Base-by-base conservation (phyloP, 1,139 yeast species). In the Candida frijolesensis region DNA sequence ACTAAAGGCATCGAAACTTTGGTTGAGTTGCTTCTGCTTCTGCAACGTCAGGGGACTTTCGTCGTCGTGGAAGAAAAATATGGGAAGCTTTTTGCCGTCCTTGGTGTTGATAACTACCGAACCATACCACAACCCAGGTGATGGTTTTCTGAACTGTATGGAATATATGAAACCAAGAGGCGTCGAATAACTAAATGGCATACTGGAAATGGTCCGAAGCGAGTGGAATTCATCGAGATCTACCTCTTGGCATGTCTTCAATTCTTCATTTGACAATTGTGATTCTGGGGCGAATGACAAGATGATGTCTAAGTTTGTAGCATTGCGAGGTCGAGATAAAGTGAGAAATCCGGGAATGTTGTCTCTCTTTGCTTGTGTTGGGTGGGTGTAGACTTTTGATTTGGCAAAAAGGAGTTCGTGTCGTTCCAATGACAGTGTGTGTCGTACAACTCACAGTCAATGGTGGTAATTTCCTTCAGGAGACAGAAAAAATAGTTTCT, bases 41-140 rank as follows among this genome's bases (percentile, higher is more conserved):
- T 78, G 68, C 50, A 79, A 71, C 0, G 96, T 89, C 42, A 95
- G 86, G 7, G 89, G 84, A 25, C 87, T 83, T 60, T 89, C 94
- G 52, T 89, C 86, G 63, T 95, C 99, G 66, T 94, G 98, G 72
- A 95, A 92, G 66, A 91, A 94, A 42, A 94, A 64, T 8, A 91
- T 86, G 0, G 98, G 97, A 14, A 85, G 63, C 53, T 83, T 81
- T 39, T 88, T 87, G 45, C 86, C 88, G 47, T 81, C 84, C 54
- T 82, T 80, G 4, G 89, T 79, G 66, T 90, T 87, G 44, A 92
- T 69, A 2, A 90, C 74, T 16, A 92, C 71, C 0, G 96, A 88
- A 0, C 99, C 99, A 70, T 82, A 82, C 96, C 97, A 94, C 85
- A 89, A 87, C 1, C 97, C 95, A 19, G 79, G 71, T 1, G 91